These are phyloP conservation scores for Vitis rotundifolia DNA, from an alignment of 164 flowering plant genomes.

Conservation along the genomic window DNA sequence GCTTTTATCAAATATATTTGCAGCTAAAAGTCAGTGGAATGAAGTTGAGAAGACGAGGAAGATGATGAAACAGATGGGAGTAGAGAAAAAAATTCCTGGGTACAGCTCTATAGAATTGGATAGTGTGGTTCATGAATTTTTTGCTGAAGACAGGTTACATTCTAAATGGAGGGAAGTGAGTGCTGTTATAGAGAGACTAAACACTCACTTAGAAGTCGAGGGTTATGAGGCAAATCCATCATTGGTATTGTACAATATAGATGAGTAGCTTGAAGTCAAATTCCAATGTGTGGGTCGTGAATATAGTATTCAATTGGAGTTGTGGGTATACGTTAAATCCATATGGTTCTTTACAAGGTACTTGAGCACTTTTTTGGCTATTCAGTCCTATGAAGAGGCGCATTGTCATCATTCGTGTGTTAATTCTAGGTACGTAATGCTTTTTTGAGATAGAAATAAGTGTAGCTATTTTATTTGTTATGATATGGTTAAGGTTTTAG, in stretches of 20 bases:
- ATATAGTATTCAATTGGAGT: no score
- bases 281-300: no score
- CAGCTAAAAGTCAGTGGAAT: slow-evolving; percentile 31
- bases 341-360: no score
- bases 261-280: neutral
- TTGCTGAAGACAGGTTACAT: slow-evolving; percentile 28
- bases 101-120: slow-evolving; percentile 38
- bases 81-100: slow-evolving; percentile 35
- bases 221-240: neutral
- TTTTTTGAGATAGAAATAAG: no score
- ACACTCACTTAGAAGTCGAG: slow-evolving; percentile 4
- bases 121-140: slow-evolving; percentile 32
- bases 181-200: neutral
- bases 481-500: no score
- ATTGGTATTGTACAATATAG: neutral
- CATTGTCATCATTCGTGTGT: no score
- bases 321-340: no score
- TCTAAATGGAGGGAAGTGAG: neutral
- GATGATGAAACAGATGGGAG: slow-evolving; percentile 27
- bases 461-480: no score
- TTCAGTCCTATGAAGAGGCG: no score
- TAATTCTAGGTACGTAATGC: no score
- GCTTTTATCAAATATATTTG: slow-evolving; percentile 40
- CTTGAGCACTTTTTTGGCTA: no score
- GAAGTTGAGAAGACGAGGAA: slow-evolving; percentile 29